Evolutionary conservation across 257 asterid genomes (phyloP).

Genomic region (Plantago elongata): DNA sequence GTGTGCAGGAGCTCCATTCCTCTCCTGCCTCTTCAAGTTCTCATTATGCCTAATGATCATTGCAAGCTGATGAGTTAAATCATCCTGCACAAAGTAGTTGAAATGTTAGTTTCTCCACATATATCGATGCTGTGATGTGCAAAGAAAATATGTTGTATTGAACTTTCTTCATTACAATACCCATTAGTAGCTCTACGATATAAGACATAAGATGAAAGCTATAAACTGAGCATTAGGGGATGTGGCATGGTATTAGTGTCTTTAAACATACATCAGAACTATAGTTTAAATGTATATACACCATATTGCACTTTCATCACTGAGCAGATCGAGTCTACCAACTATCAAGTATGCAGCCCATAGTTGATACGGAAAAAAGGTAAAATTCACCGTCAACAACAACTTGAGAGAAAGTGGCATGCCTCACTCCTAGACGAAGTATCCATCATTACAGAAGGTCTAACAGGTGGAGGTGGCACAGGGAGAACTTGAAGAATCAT

Average conservation of each 20-base stretch:
- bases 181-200: not conserved
- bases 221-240: slow-evolving; percentile 21
- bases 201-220: not conserved
- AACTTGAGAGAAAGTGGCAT: slow-evolving; percentile 22
- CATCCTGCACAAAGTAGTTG: slow-evolving; percentile 64
- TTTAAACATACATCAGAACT: too few relatives aligned
- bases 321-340: too few relatives aligned
- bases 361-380: too few relatives aligned
- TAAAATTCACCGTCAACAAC: too few relatives aligned
- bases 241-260: slow-evolving; percentile 17
- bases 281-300: too few relatives aligned
- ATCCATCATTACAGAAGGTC: slow-evolving; percentile 99
- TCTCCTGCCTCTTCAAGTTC: slow-evolving; percentile 90
- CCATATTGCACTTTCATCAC: too few relatives aligned
- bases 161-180: too few relatives aligned
- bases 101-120: slow-evolving; percentile 21
- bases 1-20: slow-evolving; percentile 99
- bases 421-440: slow-evolving; percentile 99
- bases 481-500: slow-evolving; percentile 99
- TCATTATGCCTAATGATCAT: slow-evolving; percentile 97
- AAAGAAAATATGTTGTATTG: too few relatives aligned
- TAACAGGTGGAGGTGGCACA: slow-evolving; percentile 98
- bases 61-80: slow-evolving; percentile 97
- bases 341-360: too few relatives aligned
- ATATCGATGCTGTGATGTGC: not conserved